Conservation (phyloP, 345 rosid genomes). For the thale cress (Arabidopsis thaliana) region TAIR10.1 NC_003076.8:1757501-1758000, state of each 20-base stretch:
- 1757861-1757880: conserved; percentile 71
- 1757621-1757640: conserved; percentile 82
- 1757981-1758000: conserved; percentile 16
- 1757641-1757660: conserved; percentile 78
- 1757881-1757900: conserved; percentile 94
- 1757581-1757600: conserved; percentile 91
- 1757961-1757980: conserved; percentile 3
- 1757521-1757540: conserved; percentile 65
- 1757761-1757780: conserved; percentile 73
- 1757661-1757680: conserved; percentile 63
- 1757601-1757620: conserved; percentile 72
- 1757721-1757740: conserved; percentile 95
- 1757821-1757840: conserved; percentile 71
- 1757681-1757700: conserved; percentile 81
- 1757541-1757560: conserved; percentile 73
- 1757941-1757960: not conserved
- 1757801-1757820: conserved; percentile 77
- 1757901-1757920: conserved; percentile 44
- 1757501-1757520: conserved; percentile 89
- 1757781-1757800: conserved; percentile 57
- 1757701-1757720: conserved; percentile 81
- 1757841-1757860: conserved; percentile 80
- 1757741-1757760: conserved; percentile 77
- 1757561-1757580: conserved; percentile 68
- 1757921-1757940: conserved; percentile 25